These are phyloP conservation scores for Naumovozyma baii DNA, from an alignment of 805 yeast species.

Conservation along the genomic window DNA sequence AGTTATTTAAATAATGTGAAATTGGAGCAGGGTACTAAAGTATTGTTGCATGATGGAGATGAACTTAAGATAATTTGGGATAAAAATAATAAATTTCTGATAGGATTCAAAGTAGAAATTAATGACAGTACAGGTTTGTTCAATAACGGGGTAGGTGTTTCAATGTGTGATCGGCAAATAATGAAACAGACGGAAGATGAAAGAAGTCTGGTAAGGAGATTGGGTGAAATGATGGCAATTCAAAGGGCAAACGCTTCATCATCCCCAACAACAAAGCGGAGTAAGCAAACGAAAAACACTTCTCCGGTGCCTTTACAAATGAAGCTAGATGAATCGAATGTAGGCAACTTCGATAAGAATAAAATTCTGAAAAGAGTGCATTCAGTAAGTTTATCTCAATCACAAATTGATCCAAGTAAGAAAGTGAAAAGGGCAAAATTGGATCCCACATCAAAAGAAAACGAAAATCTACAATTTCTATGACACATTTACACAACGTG, in stretches of 20 bases:
- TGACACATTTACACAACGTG: no score
- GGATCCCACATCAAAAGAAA: slow-evolving; percentile 17
- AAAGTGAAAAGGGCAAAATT: slow-evolving; percentile 27
- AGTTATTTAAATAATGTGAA: slow-evolving; percentile 56
- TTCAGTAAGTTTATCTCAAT: slow-evolving; percentile 22
- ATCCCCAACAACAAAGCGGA: neutral
- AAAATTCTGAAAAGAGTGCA: slow-evolving; percentile 18
- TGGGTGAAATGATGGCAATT: slow-evolving; percentile 16
- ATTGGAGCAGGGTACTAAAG: slow-evolving; percentile 55
- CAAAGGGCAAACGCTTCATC: slow-evolving; percentile 10
- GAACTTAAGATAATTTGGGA: slow-evolving; percentile 58
- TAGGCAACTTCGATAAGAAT: neutral
- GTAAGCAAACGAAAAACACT: neutral
- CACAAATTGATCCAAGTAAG: slow-evolving; percentile 19
- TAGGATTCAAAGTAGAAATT: slow-evolving; percentile 46
- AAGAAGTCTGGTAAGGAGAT: slow-evolving; percentile 12
- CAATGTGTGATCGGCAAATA: slow-evolving; percentile 10
- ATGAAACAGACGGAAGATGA: slow-evolving; percentile 22
- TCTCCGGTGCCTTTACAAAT: slow-evolving; percentile 1
- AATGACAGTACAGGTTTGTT: slow-evolving; percentile 57
- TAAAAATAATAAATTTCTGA: slow-evolving; percentile 38
- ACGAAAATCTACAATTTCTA: slow-evolving; percentile 13
- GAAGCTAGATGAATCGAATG: neutral
- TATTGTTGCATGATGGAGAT: slow-evolving; percentile 55
- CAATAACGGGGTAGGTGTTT: slow-evolving; percentile 35